A percentile compares a stretch with the other conserved stretches of the same genome.
These are phyloP conservation scores for Acanthamoeba lenticulata DNA, from an alignment of 208 protist species.

Conservation along the genomic window DNA sequence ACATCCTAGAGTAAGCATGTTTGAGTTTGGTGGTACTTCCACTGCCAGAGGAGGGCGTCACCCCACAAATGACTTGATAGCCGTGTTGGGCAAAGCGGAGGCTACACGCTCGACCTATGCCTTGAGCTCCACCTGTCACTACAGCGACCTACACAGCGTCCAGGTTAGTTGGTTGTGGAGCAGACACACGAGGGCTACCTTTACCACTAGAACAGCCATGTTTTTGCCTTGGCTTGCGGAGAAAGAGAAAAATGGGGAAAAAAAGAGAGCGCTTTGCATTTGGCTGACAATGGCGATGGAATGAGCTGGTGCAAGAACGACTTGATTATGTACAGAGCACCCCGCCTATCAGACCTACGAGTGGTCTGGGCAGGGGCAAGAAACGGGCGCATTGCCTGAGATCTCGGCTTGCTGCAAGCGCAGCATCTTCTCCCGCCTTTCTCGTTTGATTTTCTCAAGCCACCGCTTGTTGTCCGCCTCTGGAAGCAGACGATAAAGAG, in stretches of 20 bases:
- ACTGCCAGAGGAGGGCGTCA: neutral
- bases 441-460: conserved; percentile 13
- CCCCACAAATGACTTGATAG: neutral
- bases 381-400: neutral
- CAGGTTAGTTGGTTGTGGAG: too few species aligned
- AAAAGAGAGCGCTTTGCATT: too few species aligned
- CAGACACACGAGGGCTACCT: too few species aligned
- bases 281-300: too few species aligned
- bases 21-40: neutral
- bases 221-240: neutral
- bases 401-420: neutral
- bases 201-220: too few species aligned
- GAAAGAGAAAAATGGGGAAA: neutral
- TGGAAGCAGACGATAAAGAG: neutral
- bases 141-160: neutral
- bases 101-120: neutral
- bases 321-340: too few species aligned
- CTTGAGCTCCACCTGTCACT: conserved; percentile 31
- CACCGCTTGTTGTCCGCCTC: conserved; percentile 21
- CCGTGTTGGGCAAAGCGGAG: neutral
- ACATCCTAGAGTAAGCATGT: neutral
- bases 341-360: too few species aligned
- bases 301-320: too few species aligned
- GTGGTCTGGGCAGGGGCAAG: neutral
- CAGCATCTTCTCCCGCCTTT: conserved; percentile 41